Evolutionary conservation across 805 yeast genomes (phyloP).

Genomic region (Candida tibetensis): DNA sequence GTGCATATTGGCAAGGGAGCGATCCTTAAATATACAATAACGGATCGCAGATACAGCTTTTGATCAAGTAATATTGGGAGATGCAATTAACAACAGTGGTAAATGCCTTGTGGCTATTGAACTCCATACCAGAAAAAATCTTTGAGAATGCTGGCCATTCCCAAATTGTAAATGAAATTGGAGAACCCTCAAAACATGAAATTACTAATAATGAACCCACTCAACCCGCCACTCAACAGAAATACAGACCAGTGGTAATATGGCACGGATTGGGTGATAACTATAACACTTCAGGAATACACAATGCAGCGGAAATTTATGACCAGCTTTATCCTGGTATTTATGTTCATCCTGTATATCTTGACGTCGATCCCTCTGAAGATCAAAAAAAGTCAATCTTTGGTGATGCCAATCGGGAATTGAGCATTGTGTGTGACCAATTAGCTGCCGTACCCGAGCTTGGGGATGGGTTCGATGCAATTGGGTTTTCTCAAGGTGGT

Average conservation of each 20-base stretch:
- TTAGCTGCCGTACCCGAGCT: constrained; percentile 46
- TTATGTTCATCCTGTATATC: constrained; percentile 50
- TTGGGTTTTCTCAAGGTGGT: constrained; percentile 86
- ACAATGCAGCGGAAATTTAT: constrained; percentile 42
- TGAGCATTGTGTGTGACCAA: constrained; percentile 55
- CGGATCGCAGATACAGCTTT: too few relatives aligned
- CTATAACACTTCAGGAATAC: constrained; percentile 60
- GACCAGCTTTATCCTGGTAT: constrained; percentile 46
- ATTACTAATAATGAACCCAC: too few relatives aligned
- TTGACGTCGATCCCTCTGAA: constrained; percentile 46
- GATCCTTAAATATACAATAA: too few relatives aligned
- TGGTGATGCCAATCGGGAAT: constrained; percentile 57
- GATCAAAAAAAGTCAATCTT: constrained; percentile 57
- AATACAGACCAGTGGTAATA: constrained; percentile 52
- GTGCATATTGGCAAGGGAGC: too few relatives aligned
- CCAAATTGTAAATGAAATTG: too few relatives aligned
- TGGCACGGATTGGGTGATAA: constrained; percentile 89
- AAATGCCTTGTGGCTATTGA: too few relatives aligned
- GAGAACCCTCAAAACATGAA: too few relatives aligned
- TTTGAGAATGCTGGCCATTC: too few relatives aligned
- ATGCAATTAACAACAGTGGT: too few relatives aligned
- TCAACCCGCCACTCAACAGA: too few relatives aligned
- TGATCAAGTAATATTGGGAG: too few relatives aligned
- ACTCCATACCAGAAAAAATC: too few relatives aligned
- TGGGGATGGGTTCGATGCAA: constrained; percentile 58